A percentile compares a stretch with the other conserved stretches of the same genome.
Evolutionary conservation across 371 early-diverging fungal genomes (phyloP).

Genomic region (Choanephora cucurbitarum): DNA sequence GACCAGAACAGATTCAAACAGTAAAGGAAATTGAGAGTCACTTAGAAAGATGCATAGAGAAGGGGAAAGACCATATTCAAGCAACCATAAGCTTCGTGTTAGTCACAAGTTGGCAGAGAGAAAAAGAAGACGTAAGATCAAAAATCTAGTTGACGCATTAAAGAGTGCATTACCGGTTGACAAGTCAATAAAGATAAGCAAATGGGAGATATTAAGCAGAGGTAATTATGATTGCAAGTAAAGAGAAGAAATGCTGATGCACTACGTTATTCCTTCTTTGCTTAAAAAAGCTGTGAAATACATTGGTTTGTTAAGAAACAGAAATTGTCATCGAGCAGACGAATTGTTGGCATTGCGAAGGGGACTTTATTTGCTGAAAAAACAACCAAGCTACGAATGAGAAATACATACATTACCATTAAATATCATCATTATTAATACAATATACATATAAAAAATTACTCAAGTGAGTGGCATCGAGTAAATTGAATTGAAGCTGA

Average conservation of each 20-base stretch:
- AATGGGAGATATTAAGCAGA: conserved; percentile 81
- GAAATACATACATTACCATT: no score
- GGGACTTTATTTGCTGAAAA: conserved; percentile 9
- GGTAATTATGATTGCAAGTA: conserved; percentile 36
- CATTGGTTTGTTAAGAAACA: conserved; percentile 9
- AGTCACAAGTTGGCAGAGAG: conserved; percentile 80
- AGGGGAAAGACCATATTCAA: conserved; percentile 47
- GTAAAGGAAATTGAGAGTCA: neutral
- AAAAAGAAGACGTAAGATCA: conserved; percentile 78
- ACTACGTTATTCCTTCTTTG: neutral
- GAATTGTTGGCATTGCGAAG: conserved; percentile 11
- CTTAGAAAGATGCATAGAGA: conserved; percentile 2
- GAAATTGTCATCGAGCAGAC: conserved; percentile 15
- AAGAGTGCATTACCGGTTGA: conserved; percentile 67
- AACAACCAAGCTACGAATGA: no score
- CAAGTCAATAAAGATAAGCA: conserved; percentile 68
- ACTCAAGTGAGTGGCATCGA: no score
- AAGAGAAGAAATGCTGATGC: no score
- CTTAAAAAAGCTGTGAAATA: conserved; percentile 14
- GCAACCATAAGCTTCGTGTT: conserved; percentile 60
- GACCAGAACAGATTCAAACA: neutral
- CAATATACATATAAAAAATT: no score
- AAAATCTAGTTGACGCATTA: conserved; percentile 79
- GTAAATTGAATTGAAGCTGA: no score
- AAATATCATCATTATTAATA: no score